A percentile compares a stretch with the other conserved stretches of the same genome.
phyloP scores from a whole-genome alignment of 2,329 filamentous ascomycete species.

The Neofusicoccum ribis region DNA sequence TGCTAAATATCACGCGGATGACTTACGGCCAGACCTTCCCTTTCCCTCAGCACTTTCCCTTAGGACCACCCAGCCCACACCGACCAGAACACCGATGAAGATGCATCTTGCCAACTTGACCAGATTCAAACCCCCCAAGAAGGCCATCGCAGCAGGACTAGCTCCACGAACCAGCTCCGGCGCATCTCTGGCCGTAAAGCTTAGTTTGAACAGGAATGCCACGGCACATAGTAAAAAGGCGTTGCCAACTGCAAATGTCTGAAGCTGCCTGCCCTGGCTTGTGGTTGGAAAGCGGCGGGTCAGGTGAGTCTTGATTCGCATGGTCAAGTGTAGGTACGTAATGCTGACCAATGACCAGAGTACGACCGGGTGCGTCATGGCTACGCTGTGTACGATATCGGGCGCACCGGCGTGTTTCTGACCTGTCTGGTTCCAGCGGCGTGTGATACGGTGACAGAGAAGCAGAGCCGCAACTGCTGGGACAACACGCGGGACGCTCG shows the following conservation, averaged over 20 bases:
- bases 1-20: too few species aligned
- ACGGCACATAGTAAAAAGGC: constrained; percentile 47
- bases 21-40: constrained; percentile 4
- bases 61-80: constrained; percentile 27
- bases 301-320: constrained; percentile 42
- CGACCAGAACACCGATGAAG: constrained; percentile 30
- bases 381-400: constrained; percentile 75
- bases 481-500: constrained; percentile 14
- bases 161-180: constrained; percentile 66
- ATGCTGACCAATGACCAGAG: constrained; percentile 74
- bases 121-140: constrained; percentile 44
- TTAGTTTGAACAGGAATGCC: constrained; percentile 82
- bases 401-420: constrained; percentile 92
- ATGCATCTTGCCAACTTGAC: constrained; percentile 36
- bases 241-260: constrained; percentile 9
- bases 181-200: constrained; percentile 83
- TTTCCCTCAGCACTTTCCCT: constrained; percentile 3
- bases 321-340: constrained; percentile 60
- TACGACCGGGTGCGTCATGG: constrained; percentile 62
- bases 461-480: constrained; percentile 51
- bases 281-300: constrained; percentile 17
- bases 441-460: constrained; percentile 62
- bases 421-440: constrained; percentile 94
- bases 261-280: background rate
- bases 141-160: constrained; percentile 45